These are phyloP conservation scores for Amanita brunnescens DNA, from an alignment of 768 basidiomycete genomes.

Conservation along the genomic window DNA sequence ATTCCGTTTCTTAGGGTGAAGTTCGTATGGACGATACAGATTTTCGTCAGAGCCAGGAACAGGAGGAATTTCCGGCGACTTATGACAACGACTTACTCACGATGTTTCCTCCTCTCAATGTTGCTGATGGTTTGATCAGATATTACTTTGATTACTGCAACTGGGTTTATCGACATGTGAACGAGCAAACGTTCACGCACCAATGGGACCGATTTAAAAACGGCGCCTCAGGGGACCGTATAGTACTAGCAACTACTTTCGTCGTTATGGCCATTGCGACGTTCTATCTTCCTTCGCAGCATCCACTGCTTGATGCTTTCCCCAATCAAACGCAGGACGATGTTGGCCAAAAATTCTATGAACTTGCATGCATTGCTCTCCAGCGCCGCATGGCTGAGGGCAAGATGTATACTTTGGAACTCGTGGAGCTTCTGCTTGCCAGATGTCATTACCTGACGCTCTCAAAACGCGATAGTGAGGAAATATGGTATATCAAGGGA, in stretches of 20 bases:
- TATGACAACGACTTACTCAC: conserved; percentile 70
- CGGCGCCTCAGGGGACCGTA: conserved; percentile 54
- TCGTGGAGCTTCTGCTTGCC: conserved; percentile 66
- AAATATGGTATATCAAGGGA: conserved; percentile 70
- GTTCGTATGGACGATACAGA: conserved; percentile 45
- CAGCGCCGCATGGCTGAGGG: conserved; percentile 53
- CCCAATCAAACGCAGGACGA: conserved; percentile 48
- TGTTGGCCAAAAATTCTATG: conserved; percentile 58
- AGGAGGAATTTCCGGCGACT: conserved; percentile 34
- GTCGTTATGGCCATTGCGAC: conserved; percentile 67
- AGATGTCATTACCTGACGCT: conserved; percentile 66
- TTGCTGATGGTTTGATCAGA: conserved; percentile 63
- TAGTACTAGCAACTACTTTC: conserved; percentile 64
- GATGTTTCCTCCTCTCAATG: conserved; percentile 52
- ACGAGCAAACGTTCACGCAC: conserved; percentile 47
- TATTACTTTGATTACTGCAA: conserved; percentile 85
- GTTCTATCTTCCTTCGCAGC: conserved; percentile 60
- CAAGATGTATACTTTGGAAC: conserved; percentile 56
- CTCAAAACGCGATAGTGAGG: conserved; percentile 68
- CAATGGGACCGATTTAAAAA: conserved; percentile 73
- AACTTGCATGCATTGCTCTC: conserved; percentile 55
- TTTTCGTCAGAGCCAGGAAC: conserved; percentile 46
- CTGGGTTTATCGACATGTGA: conserved; percentile 79
- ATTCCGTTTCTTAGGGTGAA: conserved; percentile 27
- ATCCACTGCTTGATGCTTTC: conserved; percentile 45